These are phyloP conservation scores for Talaromyces marneffei DNA, from an alignment of 2,329 filamentous ascomycete species.

Conservation along the genomic window DNA sequence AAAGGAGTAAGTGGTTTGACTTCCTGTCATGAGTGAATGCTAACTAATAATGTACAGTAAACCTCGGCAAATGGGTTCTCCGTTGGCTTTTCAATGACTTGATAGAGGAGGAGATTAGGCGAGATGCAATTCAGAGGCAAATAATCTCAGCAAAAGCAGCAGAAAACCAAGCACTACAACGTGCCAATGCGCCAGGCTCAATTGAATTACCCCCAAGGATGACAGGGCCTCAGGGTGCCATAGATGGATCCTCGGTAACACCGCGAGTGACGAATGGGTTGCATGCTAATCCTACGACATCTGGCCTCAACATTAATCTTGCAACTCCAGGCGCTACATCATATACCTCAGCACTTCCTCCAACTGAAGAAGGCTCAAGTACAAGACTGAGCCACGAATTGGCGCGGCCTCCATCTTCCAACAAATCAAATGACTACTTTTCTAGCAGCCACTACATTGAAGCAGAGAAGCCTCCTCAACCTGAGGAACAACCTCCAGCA, in stretches of 20 bases:
- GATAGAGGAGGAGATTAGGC: constrained; percentile 81
- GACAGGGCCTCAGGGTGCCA: constrained; percentile 1
- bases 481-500: constrained; percentile 40
- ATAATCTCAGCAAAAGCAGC: constrained; percentile 60
- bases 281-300: constrained; percentile 60
- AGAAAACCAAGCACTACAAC: constrained; percentile 37
- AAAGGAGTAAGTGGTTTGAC: constrained; percentile 65
- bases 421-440: constrained; percentile 69
- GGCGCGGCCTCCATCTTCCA: constrained; percentile 51
- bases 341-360: constrained; percentile 27
- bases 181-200: constrained; percentile 11
- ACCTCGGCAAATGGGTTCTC: constrained; percentile 92
- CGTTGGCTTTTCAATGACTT: constrained; percentile 85
- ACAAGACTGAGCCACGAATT: constrained; percentile 45
- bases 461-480: constrained; percentile 46
- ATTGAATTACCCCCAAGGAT: constrained; percentile 13
- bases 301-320: constrained; percentile 70
- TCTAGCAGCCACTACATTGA: constrained; percentile 51
- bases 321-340: constrained; percentile 57
- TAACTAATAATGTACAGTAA: constrained; percentile 54
- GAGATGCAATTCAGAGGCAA: constrained; percentile 69
- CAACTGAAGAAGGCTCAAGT: constrained; percentile 26
- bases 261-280: constrained; percentile 58
- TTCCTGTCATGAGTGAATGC: background rate
- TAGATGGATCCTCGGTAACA: constrained; percentile 38